Conservation (phyloP, 192 early-diverging fungal species). For the Chytriomyces sp. region DNA sequence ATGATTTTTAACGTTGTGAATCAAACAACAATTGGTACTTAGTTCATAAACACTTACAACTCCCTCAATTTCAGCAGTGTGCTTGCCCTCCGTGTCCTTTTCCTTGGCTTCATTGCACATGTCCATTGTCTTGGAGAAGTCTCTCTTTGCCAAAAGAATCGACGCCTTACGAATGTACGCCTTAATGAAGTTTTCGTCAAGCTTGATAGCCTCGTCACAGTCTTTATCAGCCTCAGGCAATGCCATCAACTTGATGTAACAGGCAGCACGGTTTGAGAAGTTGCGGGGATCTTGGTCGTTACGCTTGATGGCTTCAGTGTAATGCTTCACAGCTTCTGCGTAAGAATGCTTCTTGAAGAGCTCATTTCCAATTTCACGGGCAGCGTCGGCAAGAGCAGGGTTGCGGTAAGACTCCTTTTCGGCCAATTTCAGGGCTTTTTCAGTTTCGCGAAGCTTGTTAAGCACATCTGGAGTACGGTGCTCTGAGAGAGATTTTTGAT, state of each 20-base stretch:
- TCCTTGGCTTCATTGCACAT: conserved; percentile 77
- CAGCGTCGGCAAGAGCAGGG: conserved; percentile 82
- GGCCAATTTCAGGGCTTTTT: conserved; percentile 78
- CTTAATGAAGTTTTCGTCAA: conserved; percentile 90
- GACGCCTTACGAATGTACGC: conserved; percentile 96
- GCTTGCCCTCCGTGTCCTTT: conserved; percentile 84
- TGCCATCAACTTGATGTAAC: conserved; percentile 93
- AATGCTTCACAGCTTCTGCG: conserved; percentile 85
- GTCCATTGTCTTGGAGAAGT: conserved; percentile 83
- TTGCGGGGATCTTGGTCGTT: conserved; percentile 86
- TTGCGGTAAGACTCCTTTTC: conserved; percentile 88
- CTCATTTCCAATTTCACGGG: conserved; percentile 91
- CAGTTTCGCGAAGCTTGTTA: conserved; percentile 81
- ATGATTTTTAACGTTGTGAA: neutral
- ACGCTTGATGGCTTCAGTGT: conserved; percentile 97
- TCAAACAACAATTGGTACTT: conserved; percentile 49
- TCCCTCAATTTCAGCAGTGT: conserved; percentile 80
- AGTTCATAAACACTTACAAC: conserved; percentile 19
- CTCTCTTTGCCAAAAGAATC: conserved; percentile 85
- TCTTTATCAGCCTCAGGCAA: conserved; percentile 94
- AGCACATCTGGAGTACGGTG: conserved; percentile 93
- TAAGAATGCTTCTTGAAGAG: conserved; percentile 90
- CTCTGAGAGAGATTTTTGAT: conserved; percentile 90
- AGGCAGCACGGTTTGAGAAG: conserved; percentile 96
- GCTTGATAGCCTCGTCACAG: conserved; percentile 82